Evolutionary conservation across 768 basidiomycete genomes (phyloP).

Genomic region (Lactifluus volemus): DNA sequence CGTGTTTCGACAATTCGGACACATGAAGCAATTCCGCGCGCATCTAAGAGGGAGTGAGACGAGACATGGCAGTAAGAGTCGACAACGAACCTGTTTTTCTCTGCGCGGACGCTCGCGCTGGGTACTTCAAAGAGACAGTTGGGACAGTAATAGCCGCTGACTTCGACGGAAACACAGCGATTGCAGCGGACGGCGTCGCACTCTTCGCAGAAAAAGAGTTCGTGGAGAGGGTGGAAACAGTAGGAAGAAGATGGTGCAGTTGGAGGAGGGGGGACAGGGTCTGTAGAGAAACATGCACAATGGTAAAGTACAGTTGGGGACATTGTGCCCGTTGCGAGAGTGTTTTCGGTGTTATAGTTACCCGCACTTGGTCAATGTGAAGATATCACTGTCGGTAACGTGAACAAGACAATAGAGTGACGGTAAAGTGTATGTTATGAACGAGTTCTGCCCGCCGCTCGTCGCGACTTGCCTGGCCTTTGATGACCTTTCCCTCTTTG

Average conservation of each 20-base stretch:
- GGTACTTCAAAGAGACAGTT: conserved; percentile 98
- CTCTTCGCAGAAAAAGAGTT: conserved; percentile 96
- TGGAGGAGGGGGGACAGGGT: conserved; percentile 60
- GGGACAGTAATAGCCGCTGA: conserved; percentile 96
- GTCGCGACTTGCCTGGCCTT: conserved; percentile 52
- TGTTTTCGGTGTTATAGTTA: too few species aligned
- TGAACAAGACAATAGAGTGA: too few species aligned
- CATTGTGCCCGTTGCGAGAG: conserved; percentile 20
- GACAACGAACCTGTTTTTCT: conserved; percentile 77
- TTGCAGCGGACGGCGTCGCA: conserved; percentile 94
- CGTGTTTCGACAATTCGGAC: conserved; percentile 87
- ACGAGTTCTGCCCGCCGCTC: conserved; percentile 33
- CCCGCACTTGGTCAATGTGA: neutral
- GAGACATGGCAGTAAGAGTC: neutral
- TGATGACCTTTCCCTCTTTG: conserved; percentile 26
- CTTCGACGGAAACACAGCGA: conserved; percentile 85
- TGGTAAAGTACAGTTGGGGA: conserved; percentile 51
- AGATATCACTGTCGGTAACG: neutral
- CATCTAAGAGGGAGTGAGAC: conserved; percentile 48
- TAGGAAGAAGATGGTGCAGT: conserved; percentile 69
- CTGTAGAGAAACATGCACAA: conserved; percentile 60
- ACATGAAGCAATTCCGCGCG: conserved; percentile 95
- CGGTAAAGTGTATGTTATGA: conserved; percentile 9
- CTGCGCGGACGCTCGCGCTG: conserved; percentile 93
- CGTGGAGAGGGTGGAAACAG: conserved; percentile 75